Conservation (phyloP, 345 rosid species). For the Eucalyptus pauciflora region DNA sequence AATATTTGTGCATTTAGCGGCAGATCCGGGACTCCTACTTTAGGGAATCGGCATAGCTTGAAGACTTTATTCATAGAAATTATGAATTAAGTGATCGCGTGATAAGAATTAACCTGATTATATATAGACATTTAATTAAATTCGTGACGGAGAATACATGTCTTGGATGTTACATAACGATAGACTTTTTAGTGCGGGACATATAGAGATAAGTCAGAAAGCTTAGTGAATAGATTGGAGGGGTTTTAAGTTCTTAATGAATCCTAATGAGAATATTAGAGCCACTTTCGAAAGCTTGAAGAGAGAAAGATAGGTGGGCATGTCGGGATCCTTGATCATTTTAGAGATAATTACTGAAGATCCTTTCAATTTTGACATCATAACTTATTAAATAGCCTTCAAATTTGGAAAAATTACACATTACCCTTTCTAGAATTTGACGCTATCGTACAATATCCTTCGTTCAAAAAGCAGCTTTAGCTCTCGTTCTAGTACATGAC, state of each 20-base stretch:
- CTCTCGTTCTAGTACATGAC: background rate
- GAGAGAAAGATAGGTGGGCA: background rate
- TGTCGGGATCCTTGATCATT: background rate
- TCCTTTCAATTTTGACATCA: background rate
- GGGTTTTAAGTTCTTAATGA: background rate
- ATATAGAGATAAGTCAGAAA: background rate
- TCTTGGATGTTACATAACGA: background rate
- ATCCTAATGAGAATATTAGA: background rate
- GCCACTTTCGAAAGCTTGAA: background rate
- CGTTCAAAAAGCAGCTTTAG: background rate
- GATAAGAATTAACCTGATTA: background rate
- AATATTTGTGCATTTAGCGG: background rate
- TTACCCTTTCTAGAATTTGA: background rate
- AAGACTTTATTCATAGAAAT: background rate
- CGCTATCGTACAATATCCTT: background rate
- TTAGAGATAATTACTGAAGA: background rate
- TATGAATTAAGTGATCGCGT: fast-evolving
- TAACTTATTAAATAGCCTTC: background rate
- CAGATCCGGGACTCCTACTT: fast-evolving
- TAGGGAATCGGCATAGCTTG: background rate
- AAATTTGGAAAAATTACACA: background rate
- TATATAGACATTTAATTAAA: background rate
- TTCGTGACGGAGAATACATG: background rate
- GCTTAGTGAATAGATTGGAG: background rate
- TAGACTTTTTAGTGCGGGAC: background rate